Evolutionary conservation across 2,329 filamentous ascomycete species (phyloP), one percentile per base, ranked within the genome.

Genomic region (Xylaria hypoxylon): DNA sequence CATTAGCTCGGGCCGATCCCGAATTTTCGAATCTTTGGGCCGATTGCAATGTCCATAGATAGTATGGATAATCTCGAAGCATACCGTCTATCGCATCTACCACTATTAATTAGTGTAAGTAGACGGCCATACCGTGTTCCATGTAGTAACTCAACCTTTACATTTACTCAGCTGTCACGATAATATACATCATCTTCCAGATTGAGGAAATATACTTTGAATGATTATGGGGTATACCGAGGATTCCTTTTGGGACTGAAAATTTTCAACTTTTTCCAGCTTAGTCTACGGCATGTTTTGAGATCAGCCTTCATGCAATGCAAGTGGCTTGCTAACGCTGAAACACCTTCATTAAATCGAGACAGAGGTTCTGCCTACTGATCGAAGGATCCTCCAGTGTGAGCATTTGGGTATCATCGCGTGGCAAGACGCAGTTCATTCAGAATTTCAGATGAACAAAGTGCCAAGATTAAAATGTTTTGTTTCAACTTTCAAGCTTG

Each of bases 401-500:
- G 24, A 24, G 44, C 19, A 40, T 40, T 8, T 35, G 11, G 33
- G 11, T 11, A 38, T 10, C 35, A n/a, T 42, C 22, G 22, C 31
- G 52, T 55, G 22, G n/a, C 22, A 26, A 28, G 31, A 48, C 19
- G 28, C 22, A n/a, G 24, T 33, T 11, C 19, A 38, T 33, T 51
- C 19, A 40, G 42, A 35, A 15, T 28, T 33, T 51, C 19, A 40
- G 42, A 35, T 31, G 26, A 33, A 28, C 15, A 19, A 44, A n/a
- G 19, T 53, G 28, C 42, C 11, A 44, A 31, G 53, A 22, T 19
- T 15, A 59, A 42, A 35, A 38, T 65, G 68, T 69, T 72, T 72
- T 59, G 70, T 74, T 74, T 72, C 65, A 70, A 67, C 69, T 74
- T 74, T 72, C 65, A 70, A 67, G 55, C 62, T 63, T 38, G 68